phyloP scores from a whole-genome alignment of 2,329 filamentous ascomycete species.

The Phaeoacremonium minimum region DNA sequence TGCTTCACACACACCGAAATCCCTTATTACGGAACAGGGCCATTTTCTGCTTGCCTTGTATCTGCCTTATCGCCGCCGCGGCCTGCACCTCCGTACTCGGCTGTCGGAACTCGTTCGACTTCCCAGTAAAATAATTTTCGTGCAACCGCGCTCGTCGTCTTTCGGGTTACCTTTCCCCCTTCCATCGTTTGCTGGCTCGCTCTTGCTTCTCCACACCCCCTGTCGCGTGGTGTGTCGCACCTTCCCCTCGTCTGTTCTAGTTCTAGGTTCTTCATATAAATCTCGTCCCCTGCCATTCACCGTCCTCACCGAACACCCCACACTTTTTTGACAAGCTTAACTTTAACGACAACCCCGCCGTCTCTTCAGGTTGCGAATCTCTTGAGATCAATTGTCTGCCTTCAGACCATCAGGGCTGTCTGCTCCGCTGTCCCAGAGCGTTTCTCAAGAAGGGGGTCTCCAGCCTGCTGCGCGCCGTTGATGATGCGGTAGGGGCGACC shows the following conservation, averaged over 20 bases:
- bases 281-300: neutral
- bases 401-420: too few relatives aligned
- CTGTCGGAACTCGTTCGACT: constrained; percentile 2
- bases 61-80: too few relatives aligned
- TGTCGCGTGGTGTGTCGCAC: too few relatives aligned
- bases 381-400: too few relatives aligned
- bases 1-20: too few relatives aligned
- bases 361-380: neutral
- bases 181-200: too few relatives aligned
- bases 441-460: too few relatives aligned
- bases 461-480: constrained; percentile 3
- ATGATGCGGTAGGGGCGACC: constrained; percentile 15
- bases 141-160: neutral
- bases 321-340: neutral
- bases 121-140: neutral
- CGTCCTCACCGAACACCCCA: neutral
- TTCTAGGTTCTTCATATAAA: neutral
- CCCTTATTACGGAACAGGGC: too few relatives aligned
- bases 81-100: constrained; percentile 11
- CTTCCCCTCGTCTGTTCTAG: neutral
- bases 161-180: neutral
- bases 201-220: too few relatives aligned
- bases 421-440: too few relatives aligned
- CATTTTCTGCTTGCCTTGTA: too few relatives aligned
- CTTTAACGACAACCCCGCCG: neutral